A percentile compares a stretch with the other conserved stretches of the same genome.
phyloP scores from a whole-genome alignment of 192 early-diverging fungal species.

The Mycoemilia scoparia region DNA sequence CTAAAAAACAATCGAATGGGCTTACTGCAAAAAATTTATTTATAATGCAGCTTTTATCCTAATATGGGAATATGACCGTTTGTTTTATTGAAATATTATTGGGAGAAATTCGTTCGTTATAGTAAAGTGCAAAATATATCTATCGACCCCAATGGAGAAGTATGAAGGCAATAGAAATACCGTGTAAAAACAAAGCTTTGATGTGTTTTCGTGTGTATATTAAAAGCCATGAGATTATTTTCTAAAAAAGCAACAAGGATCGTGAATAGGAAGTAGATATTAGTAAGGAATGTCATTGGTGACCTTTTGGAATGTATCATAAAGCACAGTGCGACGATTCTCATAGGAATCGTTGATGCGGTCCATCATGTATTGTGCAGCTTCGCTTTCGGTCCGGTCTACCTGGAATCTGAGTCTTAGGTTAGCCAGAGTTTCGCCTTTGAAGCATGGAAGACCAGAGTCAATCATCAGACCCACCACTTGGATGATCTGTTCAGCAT shows the following conservation, averaged over 20 bases:
- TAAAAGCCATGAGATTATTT: too few species aligned
- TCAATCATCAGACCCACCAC: conserved; percentile 85
- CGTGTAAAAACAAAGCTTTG: too few species aligned
- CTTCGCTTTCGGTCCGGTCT: conserved; percentile 71
- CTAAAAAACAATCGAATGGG: too few species aligned
- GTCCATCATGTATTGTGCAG: conserved; percentile 88
- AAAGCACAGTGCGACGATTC: conserved; percentile 72
- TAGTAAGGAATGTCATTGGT: conserved; percentile 54
- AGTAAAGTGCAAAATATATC: too few species aligned
- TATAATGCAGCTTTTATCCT: too few species aligned
- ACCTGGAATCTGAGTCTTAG: conserved; percentile 76
- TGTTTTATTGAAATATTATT: too few species aligned
- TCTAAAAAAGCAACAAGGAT: background rate
- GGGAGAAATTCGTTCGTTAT: too few species aligned
- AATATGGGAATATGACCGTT: too few species aligned
- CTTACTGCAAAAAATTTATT: too few species aligned
- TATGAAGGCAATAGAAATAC: too few species aligned
- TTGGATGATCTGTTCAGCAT: conserved; percentile 80
- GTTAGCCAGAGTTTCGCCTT: conserved; percentile 78
- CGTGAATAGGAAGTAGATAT: background rate
- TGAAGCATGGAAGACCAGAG: conserved; percentile 95
- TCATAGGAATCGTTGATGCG: conserved; percentile 81
- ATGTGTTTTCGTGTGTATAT: too few species aligned
- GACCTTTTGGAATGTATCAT: conserved; percentile 67
- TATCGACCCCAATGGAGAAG: too few species aligned